Evolutionary conservation across 192 early-diverging fungal species (phyloP).

Genomic region (Spinellus fusiger): DNA sequence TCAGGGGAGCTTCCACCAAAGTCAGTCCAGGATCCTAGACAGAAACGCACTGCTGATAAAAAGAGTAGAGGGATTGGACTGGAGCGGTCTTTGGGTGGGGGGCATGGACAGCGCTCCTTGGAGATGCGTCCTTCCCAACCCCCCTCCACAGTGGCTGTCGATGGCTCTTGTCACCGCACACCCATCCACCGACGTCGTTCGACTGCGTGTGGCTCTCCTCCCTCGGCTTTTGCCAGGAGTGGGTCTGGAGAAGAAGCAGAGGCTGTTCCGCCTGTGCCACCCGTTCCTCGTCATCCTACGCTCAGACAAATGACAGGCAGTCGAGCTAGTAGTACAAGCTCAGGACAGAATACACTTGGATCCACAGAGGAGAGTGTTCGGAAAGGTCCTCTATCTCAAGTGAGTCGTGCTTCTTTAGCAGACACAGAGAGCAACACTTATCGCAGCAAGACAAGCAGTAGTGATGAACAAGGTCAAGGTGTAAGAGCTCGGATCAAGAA

Average conservation of each 20-base stretch:
- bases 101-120: no score
- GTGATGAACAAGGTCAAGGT: background rate
- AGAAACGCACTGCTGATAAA: background rate
- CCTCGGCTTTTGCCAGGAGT: slow-evolving; percentile 4
- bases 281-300: slow-evolving; percentile 24
- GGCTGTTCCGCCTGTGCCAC: slow-evolving; percentile 23
- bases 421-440: background rate
- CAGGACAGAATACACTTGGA: no score
- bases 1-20: no score
- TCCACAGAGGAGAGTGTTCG: no score
- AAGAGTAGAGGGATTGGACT: slow-evolving; percentile 1
- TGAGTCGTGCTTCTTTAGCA: background rate
- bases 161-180: no score
- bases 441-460: background rate
- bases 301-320: slow-evolving; percentile 3
- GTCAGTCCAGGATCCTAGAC: background rate
- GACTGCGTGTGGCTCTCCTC: slow-evolving; percentile 15
- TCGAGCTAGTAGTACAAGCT: background rate
- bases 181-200: background rate
- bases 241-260: no score
- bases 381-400: background rate
- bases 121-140: no score
- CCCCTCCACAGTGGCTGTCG: no score
- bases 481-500: background rate
- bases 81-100: slow-evolving; percentile 15